Evolutionary conservation across 108 stramenopile genomes (phyloP).

Genomic region (Fragilaria radians): DNA sequence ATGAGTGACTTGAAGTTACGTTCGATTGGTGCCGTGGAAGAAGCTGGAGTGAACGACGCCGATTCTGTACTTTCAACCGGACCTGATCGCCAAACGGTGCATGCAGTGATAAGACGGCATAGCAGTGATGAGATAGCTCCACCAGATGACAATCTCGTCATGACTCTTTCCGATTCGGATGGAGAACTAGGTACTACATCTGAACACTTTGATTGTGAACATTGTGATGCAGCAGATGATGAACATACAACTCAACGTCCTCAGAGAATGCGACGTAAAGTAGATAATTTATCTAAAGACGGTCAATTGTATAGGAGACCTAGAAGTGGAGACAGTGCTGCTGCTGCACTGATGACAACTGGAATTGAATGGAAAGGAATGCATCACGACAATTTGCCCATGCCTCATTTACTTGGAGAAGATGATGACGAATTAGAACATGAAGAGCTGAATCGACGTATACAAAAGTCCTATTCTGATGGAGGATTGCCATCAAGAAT

Average conservation of each 20-base stretch:
- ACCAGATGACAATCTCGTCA: conserved; percentile 17
- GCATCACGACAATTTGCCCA: conserved; percentile 34
- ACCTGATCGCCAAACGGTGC: background rate
- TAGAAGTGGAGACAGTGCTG: conserved; percentile 54
- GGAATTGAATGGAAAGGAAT: conserved; percentile 55
- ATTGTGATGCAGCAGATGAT: conserved; percentile 18
- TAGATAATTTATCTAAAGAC: background rate
- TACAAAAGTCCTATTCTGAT: background rate
- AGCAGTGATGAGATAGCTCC: background rate
- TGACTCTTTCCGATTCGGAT: conserved; percentile 26
- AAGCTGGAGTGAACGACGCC: conserved; percentile 1
- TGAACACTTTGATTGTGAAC: conserved; percentile 8
- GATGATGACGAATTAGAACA: conserved; percentile 14
- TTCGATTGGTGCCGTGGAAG: conserved; percentile 22
- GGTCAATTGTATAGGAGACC: conserved; percentile 24
- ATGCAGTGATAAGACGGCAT: background rate
- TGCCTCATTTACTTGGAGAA: conserved; percentile 25
- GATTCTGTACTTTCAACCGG: background rate
- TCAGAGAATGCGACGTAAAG: background rate
- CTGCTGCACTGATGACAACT: conserved; percentile 37
- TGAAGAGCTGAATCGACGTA: background rate
- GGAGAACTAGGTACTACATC: conserved; percentile 9
- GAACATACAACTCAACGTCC: conserved; percentile 11
- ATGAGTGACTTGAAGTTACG: conserved; percentile 23
- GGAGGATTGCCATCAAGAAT: background rate